Conservation (phyloP, 495 filamentous ascomycete species). For the Aspergillus heteromorphus region DNA sequence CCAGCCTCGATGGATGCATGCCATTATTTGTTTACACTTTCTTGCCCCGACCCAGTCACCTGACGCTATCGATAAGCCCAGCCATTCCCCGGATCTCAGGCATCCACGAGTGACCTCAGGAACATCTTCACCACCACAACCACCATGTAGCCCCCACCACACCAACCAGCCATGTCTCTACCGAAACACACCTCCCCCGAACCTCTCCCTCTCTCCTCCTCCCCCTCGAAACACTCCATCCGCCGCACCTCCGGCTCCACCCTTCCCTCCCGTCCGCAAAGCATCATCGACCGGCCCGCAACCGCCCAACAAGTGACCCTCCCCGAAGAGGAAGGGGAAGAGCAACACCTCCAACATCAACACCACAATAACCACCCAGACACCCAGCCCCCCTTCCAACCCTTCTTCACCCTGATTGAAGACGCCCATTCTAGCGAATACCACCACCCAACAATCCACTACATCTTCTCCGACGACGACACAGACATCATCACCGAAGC, state of each 20-base stretch:
- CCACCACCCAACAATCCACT: conserved; percentile 79
- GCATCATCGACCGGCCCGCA: conserved; percentile 19
- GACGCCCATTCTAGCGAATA: conserved; percentile 43
- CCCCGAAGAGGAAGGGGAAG: too few relatives aligned
- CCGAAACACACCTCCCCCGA: conserved; percentile 23
- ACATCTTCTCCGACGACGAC: conserved; percentile 81
- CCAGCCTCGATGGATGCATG: neutral
- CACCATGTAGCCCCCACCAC: conserved; percentile 29
- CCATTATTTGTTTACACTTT: neutral
- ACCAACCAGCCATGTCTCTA: conserved; percentile 31
- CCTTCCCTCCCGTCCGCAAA: conserved; percentile 19
- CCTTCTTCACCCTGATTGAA: conserved; percentile 52
- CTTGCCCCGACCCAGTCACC: conserved; percentile 1
- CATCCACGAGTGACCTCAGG: neutral
- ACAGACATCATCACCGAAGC: conserved; percentile 57
- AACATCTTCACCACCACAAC: neutral
- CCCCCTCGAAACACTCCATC: conserved; percentile 26
- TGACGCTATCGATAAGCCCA: conserved; percentile 18
- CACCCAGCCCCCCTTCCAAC: conserved; percentile 30
- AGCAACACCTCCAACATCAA: conserved; percentile 4
- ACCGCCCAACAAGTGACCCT: conserved; percentile 14
- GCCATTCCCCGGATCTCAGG: neutral
- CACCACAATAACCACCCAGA: conserved; percentile 3
- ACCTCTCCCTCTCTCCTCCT: conserved; percentile 26
- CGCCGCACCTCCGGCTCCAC: conserved; percentile 9